These are phyloP conservation scores for Trichoderma atroviride DNA, from an alignment of 2,329 filamentous ascomycete species.

Conservation along the genomic window DNA sequence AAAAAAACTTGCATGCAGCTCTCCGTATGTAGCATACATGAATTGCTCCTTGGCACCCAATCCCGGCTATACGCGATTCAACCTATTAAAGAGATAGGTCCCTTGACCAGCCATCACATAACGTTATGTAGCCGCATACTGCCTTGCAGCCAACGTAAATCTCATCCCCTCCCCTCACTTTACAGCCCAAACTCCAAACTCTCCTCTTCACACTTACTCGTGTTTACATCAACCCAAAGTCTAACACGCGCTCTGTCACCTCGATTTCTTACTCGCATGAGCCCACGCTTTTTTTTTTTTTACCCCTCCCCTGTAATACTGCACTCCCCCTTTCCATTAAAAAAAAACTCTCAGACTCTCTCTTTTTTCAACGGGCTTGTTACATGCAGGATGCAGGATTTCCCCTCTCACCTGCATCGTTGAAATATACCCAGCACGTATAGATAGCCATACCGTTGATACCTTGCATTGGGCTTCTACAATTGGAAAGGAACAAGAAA, in stretches of 20 bases:
- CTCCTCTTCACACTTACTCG: background rate
- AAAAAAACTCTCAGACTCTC: background rate
- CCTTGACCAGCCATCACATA: background rate
- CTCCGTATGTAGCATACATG: background rate
- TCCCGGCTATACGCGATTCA: background rate
- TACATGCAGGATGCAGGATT: background rate
- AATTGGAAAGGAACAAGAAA: background rate
- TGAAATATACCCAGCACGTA: background rate
- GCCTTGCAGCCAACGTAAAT: background rate
- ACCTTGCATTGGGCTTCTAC: background rate
- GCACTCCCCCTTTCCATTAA: background rate
- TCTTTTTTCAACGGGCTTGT: background rate
- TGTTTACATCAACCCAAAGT: background rate
- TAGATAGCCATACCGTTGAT: background rate
- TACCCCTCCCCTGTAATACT: background rate
- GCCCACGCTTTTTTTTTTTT: background rate
- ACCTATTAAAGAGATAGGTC: background rate
- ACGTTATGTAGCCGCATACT: background rate
- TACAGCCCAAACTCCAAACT: background rate
- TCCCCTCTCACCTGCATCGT: background rate
- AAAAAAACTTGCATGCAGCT: background rate
- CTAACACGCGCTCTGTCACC: conserved; percentile 2
- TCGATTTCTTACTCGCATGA: conserved; percentile 23
- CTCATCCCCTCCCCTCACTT: background rate
- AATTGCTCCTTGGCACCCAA: background rate